phyloP scores from a whole-genome alignment of 768 basidiomycete species.

The Kwoniella botswanensis region DNA sequence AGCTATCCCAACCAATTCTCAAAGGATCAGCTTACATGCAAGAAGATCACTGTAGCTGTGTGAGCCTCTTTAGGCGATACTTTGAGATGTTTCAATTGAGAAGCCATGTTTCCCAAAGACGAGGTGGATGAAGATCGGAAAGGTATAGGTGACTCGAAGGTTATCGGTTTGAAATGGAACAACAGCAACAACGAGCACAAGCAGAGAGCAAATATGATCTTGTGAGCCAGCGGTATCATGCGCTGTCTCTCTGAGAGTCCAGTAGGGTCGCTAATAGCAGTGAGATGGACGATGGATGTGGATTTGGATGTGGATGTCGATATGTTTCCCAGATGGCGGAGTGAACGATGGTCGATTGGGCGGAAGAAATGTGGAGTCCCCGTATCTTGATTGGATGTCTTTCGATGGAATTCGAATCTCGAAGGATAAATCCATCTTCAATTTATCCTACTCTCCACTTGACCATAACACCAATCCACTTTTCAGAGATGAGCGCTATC shows the following conservation, averaged over 20 bases:
- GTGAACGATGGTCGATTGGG: background rate
- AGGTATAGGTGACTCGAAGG: background rate
- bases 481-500: background rate
- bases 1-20: background rate
- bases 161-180: background rate
- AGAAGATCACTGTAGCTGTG: constrained; percentile 84
- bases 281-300: too few relatives aligned
- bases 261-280: too few relatives aligned
- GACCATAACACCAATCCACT: background rate
- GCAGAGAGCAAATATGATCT: background rate
- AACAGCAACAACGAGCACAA: background rate
- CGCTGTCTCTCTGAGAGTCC: background rate
- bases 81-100: constrained; percentile 48
- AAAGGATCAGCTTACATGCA: constrained; percentile 69
- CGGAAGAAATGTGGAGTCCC: constrained; percentile 2
- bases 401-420: constrained; percentile 3
- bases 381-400: background rate
- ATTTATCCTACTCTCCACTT: background rate
- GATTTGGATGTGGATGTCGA: too few relatives aligned
- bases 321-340: too few relatives aligned
- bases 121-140: background rate
- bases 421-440: background rate
- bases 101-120: constrained; percentile 24
- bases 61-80: constrained; percentile 61
- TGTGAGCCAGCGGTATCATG: background rate